phyloP scores from a whole-genome alignment of 2,329 filamentous ascomycete genomes.

The Hortaea werneckii region DNA sequence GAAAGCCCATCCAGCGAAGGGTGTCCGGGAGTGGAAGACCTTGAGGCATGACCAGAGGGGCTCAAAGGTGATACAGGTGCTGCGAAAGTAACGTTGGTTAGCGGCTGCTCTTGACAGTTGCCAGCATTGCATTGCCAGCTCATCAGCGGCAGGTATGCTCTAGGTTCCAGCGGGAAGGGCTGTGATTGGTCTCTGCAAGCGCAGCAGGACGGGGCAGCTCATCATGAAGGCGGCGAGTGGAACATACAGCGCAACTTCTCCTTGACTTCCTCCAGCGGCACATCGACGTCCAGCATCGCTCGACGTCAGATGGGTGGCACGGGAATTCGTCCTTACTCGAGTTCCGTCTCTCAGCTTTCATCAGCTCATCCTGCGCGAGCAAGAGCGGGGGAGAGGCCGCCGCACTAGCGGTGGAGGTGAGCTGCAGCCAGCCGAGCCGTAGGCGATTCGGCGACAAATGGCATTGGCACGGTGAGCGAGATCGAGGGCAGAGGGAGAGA shows the following conservation, averaged over 20 bases:
- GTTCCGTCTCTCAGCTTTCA: too few species aligned
- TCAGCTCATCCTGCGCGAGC: neutral
- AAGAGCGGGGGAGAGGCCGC: neutral
- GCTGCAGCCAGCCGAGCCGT: neutral
- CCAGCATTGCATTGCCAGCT: conserved; percentile 25
- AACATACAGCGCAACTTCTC: conserved; percentile 15
- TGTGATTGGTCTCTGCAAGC: conserved; percentile 15
- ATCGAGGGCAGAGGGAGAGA: neutral
- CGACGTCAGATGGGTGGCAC: neutral
- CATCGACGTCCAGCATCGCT: conserved; percentile 17
- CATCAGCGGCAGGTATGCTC: conserved; percentile 19
- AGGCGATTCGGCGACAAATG: neutral
- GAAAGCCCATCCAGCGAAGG: conserved; percentile 15
- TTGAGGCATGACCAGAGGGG: conserved; percentile 16
- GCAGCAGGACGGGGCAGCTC: conserved; percentile 9
- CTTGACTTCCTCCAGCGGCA: conserved; percentile 12
- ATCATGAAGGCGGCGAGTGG: neutral
- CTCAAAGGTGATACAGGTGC: conserved; percentile 23
- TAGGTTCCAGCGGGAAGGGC: conserved; percentile 9
- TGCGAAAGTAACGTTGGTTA: conserved; percentile 19
- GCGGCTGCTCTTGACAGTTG: conserved; percentile 22
- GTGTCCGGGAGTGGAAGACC: conserved; percentile 13
- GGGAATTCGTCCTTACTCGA: too few species aligned
- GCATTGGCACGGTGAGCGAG: neutral
- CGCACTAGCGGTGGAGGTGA: neutral